phyloP scores from a whole-genome alignment of 257 asterid genomes.

The Lithospermum erythrorhizon region DNA sequence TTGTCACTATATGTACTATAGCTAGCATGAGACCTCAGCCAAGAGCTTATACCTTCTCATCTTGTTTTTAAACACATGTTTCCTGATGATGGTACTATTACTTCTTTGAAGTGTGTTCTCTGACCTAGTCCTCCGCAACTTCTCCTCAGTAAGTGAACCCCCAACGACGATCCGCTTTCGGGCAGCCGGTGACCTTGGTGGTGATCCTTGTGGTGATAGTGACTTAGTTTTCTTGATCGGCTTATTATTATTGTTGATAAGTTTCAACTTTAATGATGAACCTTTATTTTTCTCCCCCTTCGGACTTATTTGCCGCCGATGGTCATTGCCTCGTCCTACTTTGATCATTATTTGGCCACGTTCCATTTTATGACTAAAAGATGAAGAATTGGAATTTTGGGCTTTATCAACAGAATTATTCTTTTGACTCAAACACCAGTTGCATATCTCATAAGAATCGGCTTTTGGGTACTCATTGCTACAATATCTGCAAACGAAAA shows the following conservation, averaged over 20 bases:
- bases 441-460: slow-evolving; percentile 36
- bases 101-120: slow-evolving; percentile 30
- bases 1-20: too few relatives aligned
- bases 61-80: slow-evolving; percentile 40
- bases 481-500: slow-evolving; percentile 41
- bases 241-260: slow-evolving; percentile 7
- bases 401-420: slow-evolving; percentile 12
- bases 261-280: slow-evolving; percentile 4
- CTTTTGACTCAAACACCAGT: slow-evolving; percentile 54
- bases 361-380: slow-evolving; percentile 13
- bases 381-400: slow-evolving; percentile 24
- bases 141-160: slow-evolving; percentile 14
- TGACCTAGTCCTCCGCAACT: slow-evolving; percentile 39
- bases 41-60: slow-evolving; percentile 63
- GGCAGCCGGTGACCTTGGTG: slow-evolving; percentile 14
- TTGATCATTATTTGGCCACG: slow-evolving; percentile 18
- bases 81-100: slow-evolving; percentile 13
- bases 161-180: slow-evolving; percentile 21
- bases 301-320: not conserved
- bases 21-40: slow-evolving; percentile 52
- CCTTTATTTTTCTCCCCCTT: slow-evolving; percentile 11
- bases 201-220: slow-evolving; percentile 18
- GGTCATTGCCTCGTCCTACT: slow-evolving; percentile 10
- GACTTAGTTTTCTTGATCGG: slow-evolving; percentile 28
- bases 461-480: slow-evolving; percentile 60